phyloP scores from a whole-genome alignment of 2,329 filamentous ascomycete species.

The Rasamsonia emersonii region DNA sequence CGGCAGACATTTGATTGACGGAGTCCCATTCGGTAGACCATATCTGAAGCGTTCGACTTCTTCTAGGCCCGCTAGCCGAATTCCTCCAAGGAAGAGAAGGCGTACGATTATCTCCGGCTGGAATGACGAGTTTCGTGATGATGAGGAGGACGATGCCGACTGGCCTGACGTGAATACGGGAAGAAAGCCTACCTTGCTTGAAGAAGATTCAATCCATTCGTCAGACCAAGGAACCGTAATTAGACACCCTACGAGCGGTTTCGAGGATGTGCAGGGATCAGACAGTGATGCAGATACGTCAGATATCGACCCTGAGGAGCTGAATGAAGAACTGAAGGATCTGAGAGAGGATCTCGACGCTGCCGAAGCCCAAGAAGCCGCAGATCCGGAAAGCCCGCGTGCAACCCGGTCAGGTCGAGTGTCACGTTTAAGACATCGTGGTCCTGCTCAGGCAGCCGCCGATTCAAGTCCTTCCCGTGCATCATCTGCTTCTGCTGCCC shows the following conservation, averaged over 20 bases:
- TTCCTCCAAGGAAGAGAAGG: conserved; percentile 66
- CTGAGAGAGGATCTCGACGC: conserved; percentile 35
- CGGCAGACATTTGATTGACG: conserved; percentile 76
- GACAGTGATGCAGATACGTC: conserved; percentile 23
- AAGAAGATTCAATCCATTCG: conserved; percentile 19
- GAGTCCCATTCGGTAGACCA: conserved; percentile 71
- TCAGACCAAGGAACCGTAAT: conserved; percentile 29
- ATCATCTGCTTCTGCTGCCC: conserved; percentile 12
- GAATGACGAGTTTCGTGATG: conserved; percentile 14
- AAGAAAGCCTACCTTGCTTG: conserved; percentile 8
- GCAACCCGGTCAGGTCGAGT: conserved; percentile 6
- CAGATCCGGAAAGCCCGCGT: conserved; percentile 12
- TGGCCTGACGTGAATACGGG: conserved; percentile 22
- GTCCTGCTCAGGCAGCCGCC: neutral
- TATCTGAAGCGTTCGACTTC: conserved; percentile 50
- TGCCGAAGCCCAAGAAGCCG: conserved; percentile 15
- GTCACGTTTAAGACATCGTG: conserved; percentile 7
- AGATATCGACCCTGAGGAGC: conserved; percentile 28
- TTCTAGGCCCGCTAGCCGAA: conserved; percentile 57
- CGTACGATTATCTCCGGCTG: conserved; percentile 29
- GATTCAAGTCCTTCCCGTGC: conserved; percentile 11
- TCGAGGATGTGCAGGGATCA: conserved; percentile 17
- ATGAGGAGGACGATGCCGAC: conserved; percentile 20
- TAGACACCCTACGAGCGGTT: conserved; percentile 21
- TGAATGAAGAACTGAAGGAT: conserved; percentile 38